Base-by-base conservation (phyloP, 1,284 basidiomycete genomes). In the Taiwanofungus camphoratus region DNA sequence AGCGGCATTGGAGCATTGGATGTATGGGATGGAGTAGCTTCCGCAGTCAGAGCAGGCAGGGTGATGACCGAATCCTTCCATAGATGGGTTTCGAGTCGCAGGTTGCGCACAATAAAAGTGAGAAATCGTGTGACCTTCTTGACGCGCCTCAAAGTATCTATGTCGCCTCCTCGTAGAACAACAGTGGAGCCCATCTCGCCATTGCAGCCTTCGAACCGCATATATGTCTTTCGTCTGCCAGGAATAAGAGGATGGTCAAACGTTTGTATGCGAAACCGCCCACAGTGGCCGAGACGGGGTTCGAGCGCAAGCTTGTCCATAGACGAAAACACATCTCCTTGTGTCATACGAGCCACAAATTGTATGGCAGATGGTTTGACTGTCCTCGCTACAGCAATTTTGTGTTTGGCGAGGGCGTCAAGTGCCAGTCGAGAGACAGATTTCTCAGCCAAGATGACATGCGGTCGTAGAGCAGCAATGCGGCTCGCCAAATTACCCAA, bases 161-260 rank as follows among this genome's bases (percentile, higher is more conserved):
- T 72, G 57, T 92, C 79, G 8, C 80, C 93, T n/a, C 96, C 96
- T 33, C 96, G 78, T 20, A 99, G 66, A 21, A 99, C 76, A 52
- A 99, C 85, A 0, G 94, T 98, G 53, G 93, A 96, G 1, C 94
- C 93, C 70, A 92, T 87, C 52, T 95, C 90, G 41, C 81, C 79
- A 56, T 81, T 86, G 56, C 92, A 95, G 0, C 95, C 96, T 62
- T 96, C 92, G 58, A 99, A 97, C 2, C 95, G 84, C 90, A 99
- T 94, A 59, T 93, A 88, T 1, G 93, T 92, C 70, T 99, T 99
- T 43, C 95, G 76, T 30, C 79, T 77, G 12, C 90, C 92, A 6
- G 94, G 92, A 29, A 97, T 95, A 24, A 92, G 70, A 4, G 81
- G 78, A 62, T 98, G 92, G 55, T 97, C 92, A 62, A 90, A 98